These are phyloP conservation scores for Colletotrichum tropicicola DNA, from an alignment of 2,329 filamentous ascomycete genomes.

Conservation along the genomic window DNA sequence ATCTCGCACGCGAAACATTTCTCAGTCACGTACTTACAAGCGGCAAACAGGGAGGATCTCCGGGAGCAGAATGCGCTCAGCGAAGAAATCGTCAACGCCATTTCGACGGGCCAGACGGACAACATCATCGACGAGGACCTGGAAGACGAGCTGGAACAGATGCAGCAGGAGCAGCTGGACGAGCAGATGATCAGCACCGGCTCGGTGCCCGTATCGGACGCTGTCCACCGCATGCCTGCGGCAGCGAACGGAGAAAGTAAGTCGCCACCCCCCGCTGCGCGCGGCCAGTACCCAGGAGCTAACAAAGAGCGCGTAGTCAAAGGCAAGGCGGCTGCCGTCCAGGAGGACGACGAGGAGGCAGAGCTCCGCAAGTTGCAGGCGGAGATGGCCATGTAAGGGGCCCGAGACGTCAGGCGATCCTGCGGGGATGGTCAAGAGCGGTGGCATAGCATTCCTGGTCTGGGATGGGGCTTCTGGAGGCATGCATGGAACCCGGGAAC, in stretches of 20 bases:
- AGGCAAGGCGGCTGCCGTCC: slow-evolving; percentile 56
- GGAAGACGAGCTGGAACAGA: slow-evolving; percentile 82
- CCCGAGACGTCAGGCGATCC: not conserved
- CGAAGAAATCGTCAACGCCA: slow-evolving; percentile 89
- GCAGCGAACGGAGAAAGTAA: slow-evolving; percentile 80
- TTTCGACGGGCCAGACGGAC: slow-evolving; percentile 76
- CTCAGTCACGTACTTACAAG: slow-evolving; percentile 5
- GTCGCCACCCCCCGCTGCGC: slow-evolving; percentile 44
- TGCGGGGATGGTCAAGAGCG: slow-evolving; percentile 12
- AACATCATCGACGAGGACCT: slow-evolving; percentile 86
- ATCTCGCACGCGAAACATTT: not conserved
- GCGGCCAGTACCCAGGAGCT: not conserved
- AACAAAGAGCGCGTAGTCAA: slow-evolving; percentile 49
- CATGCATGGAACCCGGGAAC: slow-evolving; percentile 9
- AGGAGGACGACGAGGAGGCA: slow-evolving; percentile 95
- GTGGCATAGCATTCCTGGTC: slow-evolving; percentile 30
- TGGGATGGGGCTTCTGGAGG: slow-evolving; percentile 13
- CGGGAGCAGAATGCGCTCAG: slow-evolving; percentile 92
- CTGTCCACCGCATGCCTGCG: slow-evolving; percentile 79
- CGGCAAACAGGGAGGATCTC: slow-evolving; percentile 77
- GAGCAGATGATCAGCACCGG: slow-evolving; percentile 93
- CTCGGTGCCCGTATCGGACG: slow-evolving; percentile 81
- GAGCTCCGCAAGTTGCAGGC: slow-evolving; percentile 93
- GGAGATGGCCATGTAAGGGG: slow-evolving; percentile 90
- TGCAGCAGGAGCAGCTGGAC: slow-evolving; percentile 94